Evolutionary conservation across 805 yeast species (phyloP), one percentile per base, ranked within the genome.

Genomic region (Suhomyces pyralidae): DNA sequence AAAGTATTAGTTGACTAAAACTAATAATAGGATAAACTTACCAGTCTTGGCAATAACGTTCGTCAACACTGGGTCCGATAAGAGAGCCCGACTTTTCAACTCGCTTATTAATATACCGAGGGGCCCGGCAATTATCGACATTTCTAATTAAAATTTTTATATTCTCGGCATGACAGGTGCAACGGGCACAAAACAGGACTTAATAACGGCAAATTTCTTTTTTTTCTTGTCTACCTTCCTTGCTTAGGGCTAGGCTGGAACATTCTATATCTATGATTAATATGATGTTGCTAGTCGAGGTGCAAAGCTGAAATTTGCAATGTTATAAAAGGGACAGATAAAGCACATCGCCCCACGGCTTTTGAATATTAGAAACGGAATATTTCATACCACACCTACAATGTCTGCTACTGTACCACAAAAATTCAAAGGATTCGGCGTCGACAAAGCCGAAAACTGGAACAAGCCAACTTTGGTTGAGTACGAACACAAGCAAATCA

Each of bases 361-460:
- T n/a, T n/a, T n/a, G n/a, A n/a, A n/a, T n/a, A n/a, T 7, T 25
- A 25, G 30, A 26, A 4, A 9, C 1, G 2, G 1, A 28, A 28
- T 28, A 28, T 12, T 28, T 5, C 10, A 28, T 4, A 2, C 8
- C n/a, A n/a, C 17, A 7, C 9, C 15, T 19, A 38, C 12, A 38
- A 38, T 26, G 12, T 42, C 50, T 28, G 14, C n/a, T 20, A 34
- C 57, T 12, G 53, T 61, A 48, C 87, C 87, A 52, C 78, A 77
- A 52, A 78, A 78, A 54, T 84, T 85, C 62, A 74, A 82, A 66
- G 90, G 89, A 49, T 82, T 80, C 62, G 85, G 84, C 38, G 81
- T 79, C 51, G 63, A 69, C 43, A 76, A 77, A 47, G 68, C 78
- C 48, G 70, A 73, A 38, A 80, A 81, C 56, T 84, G 86, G 86